Base-by-base conservation (phyloP, 2,329 filamentous ascomycete genomes). In the Bertia moriformis region DNA sequence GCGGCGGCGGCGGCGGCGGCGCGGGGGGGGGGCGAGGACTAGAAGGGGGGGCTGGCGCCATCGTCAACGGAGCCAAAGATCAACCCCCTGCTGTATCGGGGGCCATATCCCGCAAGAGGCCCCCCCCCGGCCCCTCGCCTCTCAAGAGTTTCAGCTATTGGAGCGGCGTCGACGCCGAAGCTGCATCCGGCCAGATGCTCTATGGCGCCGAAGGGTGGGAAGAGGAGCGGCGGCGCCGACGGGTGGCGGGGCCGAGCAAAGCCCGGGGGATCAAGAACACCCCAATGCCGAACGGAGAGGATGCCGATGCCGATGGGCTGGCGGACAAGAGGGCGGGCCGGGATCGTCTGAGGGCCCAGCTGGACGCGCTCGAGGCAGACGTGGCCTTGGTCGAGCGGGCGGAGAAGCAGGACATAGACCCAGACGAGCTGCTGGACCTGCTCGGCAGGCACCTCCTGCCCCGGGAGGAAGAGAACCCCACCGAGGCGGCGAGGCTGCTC, bases 291-390 rank as follows among this genome's bases (percentile, higher is more conserved):
- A 22, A 39, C 18, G 18, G 38, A 19, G 13, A 27, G n/a, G 29
- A 47, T 14, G 45, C 49, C 20, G 42, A 45, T 19, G 51, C 55
- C 45, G 48, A 50, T n/a, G 39, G 54, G 44, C 47, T 51, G n/a
- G n/a, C n/a, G 5, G 58, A 63, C 17, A 78, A 74, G 51, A 67
- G 65, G 44, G 62, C 62, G 33, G 49, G 67, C 20, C 66, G 68
- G 33, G 67, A 73, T 40, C 59, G 61, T 4, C 58, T 84, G 1
- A 54, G 65, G 3, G 62, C 62, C 3, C 69, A 84, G 48, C 56
- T 83, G 2, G 59, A 63, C 27, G 58, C 60, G 33, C 54, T 85
- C 1, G 66, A 72, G 49, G 62, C 61, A 17, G 79, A 85, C 44
- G 49, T 83, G n/a, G 53, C 61, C 5, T 49, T 73, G 4, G 65